Evolutionary conservation across 2,329 filamentous ascomycete genomes (phyloP).

Genomic region (Trichophyton equinum): DNA sequence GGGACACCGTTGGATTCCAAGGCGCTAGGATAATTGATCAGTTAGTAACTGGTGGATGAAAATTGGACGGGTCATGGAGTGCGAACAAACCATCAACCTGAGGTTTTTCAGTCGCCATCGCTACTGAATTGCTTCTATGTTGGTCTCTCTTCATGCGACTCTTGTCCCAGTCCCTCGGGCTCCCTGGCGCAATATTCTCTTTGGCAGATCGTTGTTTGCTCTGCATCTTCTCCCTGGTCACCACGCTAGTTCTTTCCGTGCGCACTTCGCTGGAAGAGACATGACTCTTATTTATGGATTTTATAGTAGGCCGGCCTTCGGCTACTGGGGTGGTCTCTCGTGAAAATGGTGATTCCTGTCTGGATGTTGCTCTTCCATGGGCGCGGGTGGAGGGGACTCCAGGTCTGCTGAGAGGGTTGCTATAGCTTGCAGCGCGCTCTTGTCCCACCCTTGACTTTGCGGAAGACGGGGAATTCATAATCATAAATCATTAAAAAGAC

Average conservation of each 20-base stretch:
- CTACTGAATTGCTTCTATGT: conserved; percentile 18
- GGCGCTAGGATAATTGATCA: conserved; percentile 21
- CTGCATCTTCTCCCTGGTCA: conserved; percentile 51
- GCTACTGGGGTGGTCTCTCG: conserved; percentile 13
- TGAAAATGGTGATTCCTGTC: conserved; percentile 12
- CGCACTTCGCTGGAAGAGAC: conserved; percentile 27
- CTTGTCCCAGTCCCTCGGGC: conserved; percentile 26
- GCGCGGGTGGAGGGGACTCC: conserved; percentile 30
- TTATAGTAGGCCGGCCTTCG: conserved; percentile 10
- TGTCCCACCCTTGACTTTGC: conserved; percentile 28
- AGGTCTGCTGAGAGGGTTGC: conserved; percentile 22
- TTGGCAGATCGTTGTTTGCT: conserved; percentile 49
- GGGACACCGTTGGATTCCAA: conserved; percentile 70
- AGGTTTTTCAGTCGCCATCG: conserved; percentile 25
- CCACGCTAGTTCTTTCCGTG: conserved; percentile 37
- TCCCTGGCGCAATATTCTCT: conserved; percentile 24
- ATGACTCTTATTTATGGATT: conserved; percentile 21
- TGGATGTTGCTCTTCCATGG: conserved; percentile 15
- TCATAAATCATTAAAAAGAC: conserved; percentile 15
- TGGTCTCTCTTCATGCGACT: conserved; percentile 16
- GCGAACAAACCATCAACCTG: conserved; percentile 20
- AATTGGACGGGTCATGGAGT: not conserved
- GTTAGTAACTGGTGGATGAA: not conserved
- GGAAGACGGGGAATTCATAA: conserved; percentile 15
- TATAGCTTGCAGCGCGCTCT: conserved; percentile 29